A percentile compares a stretch with the other conserved stretches of the same genome.
Evolutionary conservation across 192 early-diverging fungal genomes (phyloP).

Genomic region (Rhizoclosmatium globosum): DNA sequence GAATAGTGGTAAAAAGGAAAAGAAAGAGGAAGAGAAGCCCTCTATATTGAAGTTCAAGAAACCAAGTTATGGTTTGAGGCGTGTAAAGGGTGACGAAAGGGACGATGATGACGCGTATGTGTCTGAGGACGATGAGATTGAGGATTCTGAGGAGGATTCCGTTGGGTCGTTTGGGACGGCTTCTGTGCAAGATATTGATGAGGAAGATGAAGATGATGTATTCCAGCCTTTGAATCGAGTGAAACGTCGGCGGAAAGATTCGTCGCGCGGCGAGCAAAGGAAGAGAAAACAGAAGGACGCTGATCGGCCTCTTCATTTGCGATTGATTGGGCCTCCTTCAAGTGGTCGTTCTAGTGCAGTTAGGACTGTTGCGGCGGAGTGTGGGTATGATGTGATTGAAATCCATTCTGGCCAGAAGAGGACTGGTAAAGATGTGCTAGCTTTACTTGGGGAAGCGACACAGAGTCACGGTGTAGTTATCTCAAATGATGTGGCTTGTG

Average conservation of each 20-base stretch:
- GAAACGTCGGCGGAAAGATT: not conserved
- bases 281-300: not conserved
- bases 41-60: not conserved
- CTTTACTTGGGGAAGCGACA: conserved; percentile 72
- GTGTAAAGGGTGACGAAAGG: not conserved
- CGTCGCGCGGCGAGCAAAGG: not conserved
- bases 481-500: not conserved
- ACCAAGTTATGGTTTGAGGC: not conserved
- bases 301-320: conserved; percentile 25
- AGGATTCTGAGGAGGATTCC: conserved; percentile 18
- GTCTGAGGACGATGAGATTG: not conserved
- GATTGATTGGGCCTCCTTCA: conserved; percentile 75
- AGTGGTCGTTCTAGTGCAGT: conserved; percentile 79
- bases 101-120: conserved; percentile 11
- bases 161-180: not conserved
- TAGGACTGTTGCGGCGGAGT: conserved; percentile 74
- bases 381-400: conserved; percentile 81
- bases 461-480: conserved; percentile 73
- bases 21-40: not conserved
- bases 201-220: conserved; percentile 32
- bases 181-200: not conserved
- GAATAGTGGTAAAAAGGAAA: not conserved
- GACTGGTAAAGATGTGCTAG: conserved; percentile 74
- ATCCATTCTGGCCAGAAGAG: conserved; percentile 73
- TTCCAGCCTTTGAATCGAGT: not conserved